Conservation (phyloP, 352 stramenopile genomes). For the Plasmopara halstedii region DNA sequence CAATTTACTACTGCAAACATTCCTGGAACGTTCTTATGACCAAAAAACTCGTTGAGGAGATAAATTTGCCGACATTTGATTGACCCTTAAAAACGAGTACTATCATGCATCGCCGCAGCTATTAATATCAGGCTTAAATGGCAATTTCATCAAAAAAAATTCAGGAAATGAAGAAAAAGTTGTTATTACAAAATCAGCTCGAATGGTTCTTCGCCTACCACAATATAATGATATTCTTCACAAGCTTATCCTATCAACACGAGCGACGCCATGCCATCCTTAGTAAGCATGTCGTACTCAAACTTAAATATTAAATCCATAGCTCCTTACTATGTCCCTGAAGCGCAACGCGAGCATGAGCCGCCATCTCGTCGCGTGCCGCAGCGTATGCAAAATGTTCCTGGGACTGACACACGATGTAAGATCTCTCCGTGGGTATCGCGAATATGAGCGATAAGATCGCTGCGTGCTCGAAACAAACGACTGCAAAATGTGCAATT, state of each 20-base stretch:
- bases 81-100: too few relatives aligned
- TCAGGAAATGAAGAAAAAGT: too few relatives aligned
- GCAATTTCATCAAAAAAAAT: too few relatives aligned
- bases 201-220: too few relatives aligned
- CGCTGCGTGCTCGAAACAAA: slow-evolving; percentile 28
- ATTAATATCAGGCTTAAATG: too few relatives aligned
- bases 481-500: slow-evolving; percentile 46
- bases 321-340: slow-evolving; percentile 2
- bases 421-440: slow-evolving; percentile 51
- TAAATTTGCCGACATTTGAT: too few relatives aligned
- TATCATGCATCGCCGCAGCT: too few relatives aligned
- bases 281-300: neutral
- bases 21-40: too few relatives aligned
- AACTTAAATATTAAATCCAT: slow-evolving; percentile 20
- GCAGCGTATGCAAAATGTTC: slow-evolving; percentile 45
- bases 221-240: neutral
- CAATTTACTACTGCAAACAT: too few relatives aligned
- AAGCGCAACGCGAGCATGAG: slow-evolving; percentile 32
- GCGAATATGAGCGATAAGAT: slow-evolving; percentile 44
- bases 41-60: too few relatives aligned
- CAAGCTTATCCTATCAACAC: slow-evolving; percentile 6
- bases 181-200: too few relatives aligned
- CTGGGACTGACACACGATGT: slow-evolving; percentile 35
- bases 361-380: slow-evolving; percentile 33
- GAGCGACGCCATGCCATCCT: neutral